A percentile compares a stretch with the other conserved stretches of the same genome.
Evolutionary conservation across 805 yeast genomes (phyloP).

Genomic region (Starmerella gropengiesseri): DNA sequence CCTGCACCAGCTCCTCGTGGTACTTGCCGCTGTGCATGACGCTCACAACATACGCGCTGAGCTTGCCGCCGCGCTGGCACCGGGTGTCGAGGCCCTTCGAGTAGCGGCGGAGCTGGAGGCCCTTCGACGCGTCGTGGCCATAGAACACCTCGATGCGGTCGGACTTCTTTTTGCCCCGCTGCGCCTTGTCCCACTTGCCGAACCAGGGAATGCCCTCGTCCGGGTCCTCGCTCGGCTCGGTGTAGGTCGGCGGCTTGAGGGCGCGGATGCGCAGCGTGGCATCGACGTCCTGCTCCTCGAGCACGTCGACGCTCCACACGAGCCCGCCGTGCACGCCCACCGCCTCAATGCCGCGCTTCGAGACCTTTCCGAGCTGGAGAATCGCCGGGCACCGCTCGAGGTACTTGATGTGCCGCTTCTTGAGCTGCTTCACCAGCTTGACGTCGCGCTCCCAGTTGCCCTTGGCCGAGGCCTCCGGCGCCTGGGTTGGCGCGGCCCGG

Average conservation of each 20-base stretch:
- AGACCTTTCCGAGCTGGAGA: conserved; percentile 46
- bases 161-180: conserved; percentile 25
- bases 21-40: conserved; percentile 23
- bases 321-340: conserved; percentile 80
- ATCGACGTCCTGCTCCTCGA: conserved; percentile 49
- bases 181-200: conserved; percentile 42
- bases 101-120: conserved; percentile 52
- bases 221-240: conserved; percentile 40
- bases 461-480: not conserved
- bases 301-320: conserved; percentile 45
- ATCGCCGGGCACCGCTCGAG: conserved; percentile 56
- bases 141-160: conserved; percentile 44
- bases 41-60: conserved; percentile 49
- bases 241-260: conserved; percentile 54
- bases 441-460: conserved; percentile 25
- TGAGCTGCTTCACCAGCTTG: conserved; percentile 43
- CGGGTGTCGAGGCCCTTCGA: conserved; percentile 76
- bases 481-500: not conserved
- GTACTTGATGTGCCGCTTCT: conserved; percentile 50
- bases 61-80: conserved; percentile 63
- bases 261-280: conserved; percentile 62
- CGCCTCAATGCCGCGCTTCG: conserved; percentile 32
- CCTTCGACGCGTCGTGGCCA: conserved; percentile 82
- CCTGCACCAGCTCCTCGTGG: conserved; percentile 26
- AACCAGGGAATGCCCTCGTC: conserved; percentile 44